Conservation (phyloP, 768 basidiomycete genomes). For the Leucosporidium creatinivorum region DNA sequence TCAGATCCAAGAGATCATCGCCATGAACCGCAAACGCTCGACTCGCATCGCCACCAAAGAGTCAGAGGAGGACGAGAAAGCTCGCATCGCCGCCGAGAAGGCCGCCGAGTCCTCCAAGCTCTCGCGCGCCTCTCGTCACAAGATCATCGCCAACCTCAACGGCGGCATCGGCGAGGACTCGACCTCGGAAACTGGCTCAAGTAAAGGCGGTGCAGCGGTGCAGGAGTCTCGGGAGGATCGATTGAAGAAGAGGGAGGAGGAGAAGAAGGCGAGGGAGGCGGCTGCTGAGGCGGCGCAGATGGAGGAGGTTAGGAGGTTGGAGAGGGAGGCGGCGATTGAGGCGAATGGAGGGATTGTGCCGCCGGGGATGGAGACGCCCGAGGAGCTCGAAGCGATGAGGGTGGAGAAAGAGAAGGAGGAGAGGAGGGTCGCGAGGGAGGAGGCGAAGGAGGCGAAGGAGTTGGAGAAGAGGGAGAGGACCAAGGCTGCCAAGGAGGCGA, state of each 20-base stretch:
- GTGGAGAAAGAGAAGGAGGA: slow-evolving; percentile 7
- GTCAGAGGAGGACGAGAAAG: slow-evolving; percentile 15
- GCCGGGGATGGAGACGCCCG: slow-evolving; percentile 15
- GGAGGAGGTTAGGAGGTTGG: slow-evolving; percentile 48
- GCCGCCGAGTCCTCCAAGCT: slow-evolving; percentile 3
- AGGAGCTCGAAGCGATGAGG: slow-evolving; percentile 13
- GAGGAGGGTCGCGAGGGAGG: neutral
- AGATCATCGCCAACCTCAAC: slow-evolving; percentile 1
- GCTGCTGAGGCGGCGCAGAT: slow-evolving; percentile 52
- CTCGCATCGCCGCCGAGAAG: slow-evolving; percentile 10
- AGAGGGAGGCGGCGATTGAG: slow-evolving; percentile 52
- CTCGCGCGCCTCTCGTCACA: slow-evolving; percentile 2
- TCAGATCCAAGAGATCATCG: slow-evolving; percentile 42
- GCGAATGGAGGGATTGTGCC: slow-evolving; percentile 40
- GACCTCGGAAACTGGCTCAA: neutral
- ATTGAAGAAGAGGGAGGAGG: slow-evolving; percentile 27
- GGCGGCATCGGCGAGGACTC: neutral
- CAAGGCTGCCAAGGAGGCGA: slow-evolving; percentile 22
- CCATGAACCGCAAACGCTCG: slow-evolving; percentile 80
- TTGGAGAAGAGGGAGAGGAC: slow-evolving; percentile 14
- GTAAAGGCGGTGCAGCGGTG: neutral
- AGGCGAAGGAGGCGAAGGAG: slow-evolving; percentile 8
- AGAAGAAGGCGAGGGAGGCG: slow-evolving; percentile 14
- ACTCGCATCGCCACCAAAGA: slow-evolving; percentile 79
- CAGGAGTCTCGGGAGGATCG: slow-evolving; percentile 26